A percentile compares a stretch with the other conserved stretches of the same genome.
Conservation (phyloP, 2,329 filamentous ascomycete genomes). For the Aspergillus pseudonomiae region DNA sequence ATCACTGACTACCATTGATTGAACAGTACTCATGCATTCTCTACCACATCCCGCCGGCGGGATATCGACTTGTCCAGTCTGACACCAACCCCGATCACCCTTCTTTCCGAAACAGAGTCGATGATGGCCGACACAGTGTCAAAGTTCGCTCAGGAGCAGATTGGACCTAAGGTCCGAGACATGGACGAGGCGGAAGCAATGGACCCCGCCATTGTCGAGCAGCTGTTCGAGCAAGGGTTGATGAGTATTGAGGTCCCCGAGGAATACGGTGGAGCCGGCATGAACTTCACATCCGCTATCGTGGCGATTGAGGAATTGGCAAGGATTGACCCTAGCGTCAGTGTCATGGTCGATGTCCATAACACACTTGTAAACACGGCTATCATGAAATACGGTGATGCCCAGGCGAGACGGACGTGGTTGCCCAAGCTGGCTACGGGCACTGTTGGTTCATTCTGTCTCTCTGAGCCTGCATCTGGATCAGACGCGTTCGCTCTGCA, state of each 20-base stretch:
- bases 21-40: slow-evolving; percentile 57
- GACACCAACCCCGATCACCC: slow-evolving; percentile 87
- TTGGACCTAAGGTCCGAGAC: slow-evolving; percentile 87
- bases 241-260: slow-evolving; percentile 98
- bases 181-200: slow-evolving; percentile 98
- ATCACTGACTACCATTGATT: neutral
- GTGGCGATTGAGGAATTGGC: slow-evolving; percentile 97
- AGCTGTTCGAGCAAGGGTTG: slow-evolving; percentile 93
- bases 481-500: slow-evolving; percentile 95
- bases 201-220: slow-evolving; percentile 85
- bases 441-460: slow-evolving; percentile 87
- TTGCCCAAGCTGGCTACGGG: slow-evolving; percentile 87
- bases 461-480: slow-evolving; percentile 89
- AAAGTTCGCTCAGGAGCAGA: slow-evolving; percentile 86
- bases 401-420: slow-evolving; percentile 79
- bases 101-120: slow-evolving; percentile 84
- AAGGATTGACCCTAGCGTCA: slow-evolving; percentile 89
- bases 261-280: slow-evolving; percentile 92
- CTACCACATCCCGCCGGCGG: slow-evolving; percentile 60
- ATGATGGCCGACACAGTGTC: slow-evolving; percentile 88
- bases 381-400: slow-evolving; percentile 80
- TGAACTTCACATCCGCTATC: slow-evolving; percentile 98
- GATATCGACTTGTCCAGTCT: slow-evolving; percentile 71
- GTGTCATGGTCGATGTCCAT: slow-evolving; percentile 94
- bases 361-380: slow-evolving; percentile 97